Evolutionary conservation across 768 basidiomycete genomes (phyloP), one percentile per base, ranked within the genome.

Genomic region (Lentinula sp.): DNA sequence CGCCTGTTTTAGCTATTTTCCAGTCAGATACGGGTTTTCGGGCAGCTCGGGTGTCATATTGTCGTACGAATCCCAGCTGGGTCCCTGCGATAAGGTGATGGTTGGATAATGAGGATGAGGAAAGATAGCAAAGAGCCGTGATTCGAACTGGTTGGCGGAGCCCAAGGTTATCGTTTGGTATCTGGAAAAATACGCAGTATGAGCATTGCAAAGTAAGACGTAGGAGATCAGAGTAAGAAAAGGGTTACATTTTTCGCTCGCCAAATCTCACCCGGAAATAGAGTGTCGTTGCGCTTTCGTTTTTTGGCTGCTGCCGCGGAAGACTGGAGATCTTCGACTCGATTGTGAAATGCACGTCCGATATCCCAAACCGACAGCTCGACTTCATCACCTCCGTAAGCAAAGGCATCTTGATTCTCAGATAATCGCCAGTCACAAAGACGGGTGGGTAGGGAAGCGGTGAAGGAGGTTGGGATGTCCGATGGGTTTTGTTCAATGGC

Each of bases 351-450:
- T 68, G 71, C 78, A 65, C 66, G 64, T 66, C 92, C 87, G 6
- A 82, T 80, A 67, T 89, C 76, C 93, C 93, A 95, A 3, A 93
- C 68, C 1, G 91, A 93, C 2, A 90, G 70, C 60, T 93, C 89
- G 16, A 95, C 90, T 71, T 95, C 93, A 63, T 93, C 86, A 2
- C 93, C 93, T 11, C 88, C 93, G 63, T 93, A 94, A 2, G 86
- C 81, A 74, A 95, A 93, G 0, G 80, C 80, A 39, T 77, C 69
- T 2, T 73, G 74, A 61, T 81, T 74, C 16, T 74, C 68, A 1
- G 85, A 82, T 23, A 91, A 67, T 35, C 79, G 78, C 88, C 90
- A 91, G 58, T 82, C 84, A 50, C 73, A 75, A n/a, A 94, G 76
- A 21, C 88, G 84, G 62, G 80, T 84, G 2, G 91, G 91, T 50